Evolutionary conservation across 768 basidiomycete species (phyloP).

Genomic region (Termitomyces heimii): DNA sequence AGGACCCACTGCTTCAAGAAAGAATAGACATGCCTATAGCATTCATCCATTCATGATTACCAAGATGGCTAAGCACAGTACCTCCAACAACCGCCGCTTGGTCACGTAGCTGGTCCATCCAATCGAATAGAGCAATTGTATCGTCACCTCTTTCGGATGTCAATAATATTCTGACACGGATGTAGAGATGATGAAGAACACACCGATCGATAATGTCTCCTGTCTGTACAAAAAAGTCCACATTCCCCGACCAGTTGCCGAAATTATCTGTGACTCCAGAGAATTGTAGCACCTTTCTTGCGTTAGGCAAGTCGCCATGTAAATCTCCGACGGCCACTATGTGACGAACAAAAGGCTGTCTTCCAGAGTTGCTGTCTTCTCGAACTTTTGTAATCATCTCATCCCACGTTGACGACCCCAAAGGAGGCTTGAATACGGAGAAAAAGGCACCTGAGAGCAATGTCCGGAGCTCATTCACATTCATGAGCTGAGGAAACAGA

Average conservation of each 20-base stretch:
- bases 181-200: constrained; percentile 8
- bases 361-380: neutral
- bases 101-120: constrained; percentile 78
- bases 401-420: constrained; percentile 4
- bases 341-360: constrained; percentile 36
- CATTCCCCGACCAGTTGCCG: constrained; percentile 76
- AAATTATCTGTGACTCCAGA: constrained; percentile 66
- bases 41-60: constrained; percentile 98
- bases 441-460: constrained; percentile 4
- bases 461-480: constrained; percentile 2
- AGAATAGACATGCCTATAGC: constrained; percentile 50
- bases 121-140: constrained; percentile 76
- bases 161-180: too few relatives aligned
- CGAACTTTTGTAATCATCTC: neutral
- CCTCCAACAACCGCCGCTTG: constrained; percentile 71
- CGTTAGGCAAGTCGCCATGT: constrained; percentile 84
- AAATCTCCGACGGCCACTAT: constrained; percentile 91
- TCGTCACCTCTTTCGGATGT: constrained; percentile 67
- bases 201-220: constrained; percentile 94
- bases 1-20: neutral
- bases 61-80: constrained; percentile 69
- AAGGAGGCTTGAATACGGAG: constrained; percentile 10
- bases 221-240: constrained; percentile 89
- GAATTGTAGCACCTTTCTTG: constrained; percentile 74
- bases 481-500: constrained; percentile 11